Percentiles rank a stretch among this genome's conserved stretches.
Conservation (phyloP, 192 early-diverging fungal genomes). For the Gaertneriomyces semiglobifer region DNA sequence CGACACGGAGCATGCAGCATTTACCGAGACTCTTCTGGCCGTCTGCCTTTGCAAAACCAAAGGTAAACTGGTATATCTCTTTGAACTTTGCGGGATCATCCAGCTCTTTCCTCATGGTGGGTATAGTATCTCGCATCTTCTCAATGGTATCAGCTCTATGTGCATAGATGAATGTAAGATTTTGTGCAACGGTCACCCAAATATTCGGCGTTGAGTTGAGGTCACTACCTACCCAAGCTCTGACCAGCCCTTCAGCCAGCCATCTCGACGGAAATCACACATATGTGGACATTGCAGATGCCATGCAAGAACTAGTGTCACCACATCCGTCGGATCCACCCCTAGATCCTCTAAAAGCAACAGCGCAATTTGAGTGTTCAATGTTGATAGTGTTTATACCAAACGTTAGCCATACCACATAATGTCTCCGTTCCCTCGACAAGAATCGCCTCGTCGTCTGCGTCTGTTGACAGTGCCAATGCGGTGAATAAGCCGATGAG, state of each 20-base stretch:
- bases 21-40: slow-evolving; percentile 75
- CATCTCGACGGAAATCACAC: slow-evolving; percentile 68
- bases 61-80: slow-evolving; percentile 73
- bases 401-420: neutral
- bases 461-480: slow-evolving; percentile 35
- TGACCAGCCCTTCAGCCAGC: slow-evolving; percentile 73
- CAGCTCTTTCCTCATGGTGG: slow-evolving; percentile 50
- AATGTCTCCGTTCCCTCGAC: slow-evolving; percentile 65
- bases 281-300: slow-evolving; percentile 66
- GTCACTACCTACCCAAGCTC: slow-evolving; percentile 41
- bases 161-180: neutral
- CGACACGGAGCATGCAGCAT: neutral
- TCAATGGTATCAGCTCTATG: slow-evolving; percentile 60
- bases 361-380: neutral
- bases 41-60: slow-evolving; percentile 65
- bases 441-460: slow-evolving; percentile 61
- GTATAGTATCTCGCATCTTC: slow-evolving; percentile 55
- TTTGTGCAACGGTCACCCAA: neutral
- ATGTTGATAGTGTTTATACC: no score
- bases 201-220: neutral
- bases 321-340: slow-evolving; percentile 70
- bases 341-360: slow-evolving; percentile 52
- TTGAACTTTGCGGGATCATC: slow-evolving; percentile 56
- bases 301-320: slow-evolving; percentile 67
- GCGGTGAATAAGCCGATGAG: slow-evolving; percentile 1